Evolutionary conservation across 495 filamentous ascomycete species (phyloP), one percentile per base, ranked within the genome.

Genomic region (Talaromyces wortmannii): DNA sequence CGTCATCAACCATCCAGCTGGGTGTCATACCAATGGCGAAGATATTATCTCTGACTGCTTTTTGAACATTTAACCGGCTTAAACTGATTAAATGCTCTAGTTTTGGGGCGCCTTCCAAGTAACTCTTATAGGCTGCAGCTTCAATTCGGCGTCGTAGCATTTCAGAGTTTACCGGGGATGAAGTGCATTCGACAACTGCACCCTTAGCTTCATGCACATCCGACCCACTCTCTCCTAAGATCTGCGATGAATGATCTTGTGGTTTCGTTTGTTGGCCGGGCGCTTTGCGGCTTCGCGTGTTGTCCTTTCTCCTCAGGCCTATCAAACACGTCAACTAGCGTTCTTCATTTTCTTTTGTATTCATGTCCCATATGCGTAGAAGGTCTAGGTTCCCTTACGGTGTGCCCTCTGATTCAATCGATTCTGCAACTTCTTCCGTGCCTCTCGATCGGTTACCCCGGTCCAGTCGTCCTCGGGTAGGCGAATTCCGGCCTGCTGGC

Each of bases 401-500:
- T 57, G 55, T 5, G 55, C 49, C 45, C 60, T 16, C 36, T 59
- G 60, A 33, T 62, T 62, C 42, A 48, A 45, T 5, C 60, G 57
- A 50, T 62, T 62, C 52, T 62, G 60, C 36, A 62, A 42, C 44
- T 44, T 54, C 36, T 57, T 15, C 11, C 60, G 36, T 40, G 55
- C 29, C 4, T 50, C 32, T 16, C 48, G 60, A 45, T 62, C 57
- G 6, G 55, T 56, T 0, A 59, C 32, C 4, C 60, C 60, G 1
- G 57, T 62, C 60, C 60, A 62, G 47, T 62, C 60, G 18, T 62
- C 60, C 10, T 52, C 59, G 8, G 59, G 53, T 54, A 2, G 8
- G 44, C 52, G 47, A 13, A 57, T 45, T 30, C 52, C 7, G 18
- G 15, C 50, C 42, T 59, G 60, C 49, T 59, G 60, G 8, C 56